Base-by-base conservation (phyloP, 2,329 filamentous ascomycete genomes). In the Fusarium virguliforme region DNA sequence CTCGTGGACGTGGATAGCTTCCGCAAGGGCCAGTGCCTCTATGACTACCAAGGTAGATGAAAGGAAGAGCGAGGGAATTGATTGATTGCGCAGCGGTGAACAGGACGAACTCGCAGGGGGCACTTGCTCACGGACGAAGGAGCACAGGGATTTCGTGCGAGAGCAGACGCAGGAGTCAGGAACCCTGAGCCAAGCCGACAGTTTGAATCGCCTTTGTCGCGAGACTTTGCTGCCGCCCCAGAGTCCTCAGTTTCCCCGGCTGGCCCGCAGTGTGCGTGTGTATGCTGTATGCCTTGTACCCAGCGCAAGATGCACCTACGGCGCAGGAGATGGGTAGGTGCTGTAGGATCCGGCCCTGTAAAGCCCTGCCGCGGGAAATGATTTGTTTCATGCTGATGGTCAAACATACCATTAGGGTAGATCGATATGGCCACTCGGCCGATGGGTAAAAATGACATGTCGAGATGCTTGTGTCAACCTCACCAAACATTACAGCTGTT, bases 321-420 rank as follows among this genome's bases (percentile, higher is more conserved):
- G 12, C 43, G 32, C 13, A 37, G 15, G 24, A 38, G 32, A 18
- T 18, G 18, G 18, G 18, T 18, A 18, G 18, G 18, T 18, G 18
- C 18, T 18, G 51, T 37, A 37, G 62, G 34, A 43, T n/a, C 50
- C 41, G 55, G 15, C 26, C 18, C 13, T 10, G 60, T 43, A 50
- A 28, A 70, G 34, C 62, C 69, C 37, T 55, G 10, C 62, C 55
- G 65, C 68, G 58, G 22, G 53, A 37, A 54, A 55, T 53, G 15
- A 37, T 41, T 58, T 50, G 68, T 67, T 70, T 72, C 69, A 71
- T 67, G 24, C 3, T 56, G 28, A 65, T 59, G 32, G 18, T n/a
- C 37, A 30, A 56, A 61, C 56, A 55, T 46, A 43, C 22, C 32
- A 60, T 32, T 24, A 43, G 53, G 18, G 59, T 22, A 48, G 55